Evolutionary conservation across 1,284 basidiomycete species (phyloP), one percentile per base, ranked within the genome.

Genomic region (Nidula niveotomentosa): DNA sequence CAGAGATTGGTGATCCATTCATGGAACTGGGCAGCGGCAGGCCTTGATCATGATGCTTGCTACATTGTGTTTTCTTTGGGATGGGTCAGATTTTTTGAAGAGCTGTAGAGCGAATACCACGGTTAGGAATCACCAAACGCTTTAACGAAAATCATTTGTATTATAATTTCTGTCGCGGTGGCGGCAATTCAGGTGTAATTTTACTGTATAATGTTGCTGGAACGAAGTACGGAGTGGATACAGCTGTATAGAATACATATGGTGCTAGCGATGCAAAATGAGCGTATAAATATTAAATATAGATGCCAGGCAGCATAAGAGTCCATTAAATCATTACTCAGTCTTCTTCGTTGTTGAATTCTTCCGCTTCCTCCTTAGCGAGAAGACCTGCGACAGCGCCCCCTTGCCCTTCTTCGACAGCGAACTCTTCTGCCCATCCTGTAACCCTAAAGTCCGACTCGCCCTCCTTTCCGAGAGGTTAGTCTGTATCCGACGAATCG

Each of bases 401-500:
- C 64, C 66, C 56, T 68, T 71, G 18, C 69, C 69, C 52, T 69
- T 69, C 48, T 51, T 58, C 30, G 63, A 56, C 13, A 57, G 41
- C 90, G 81, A 48, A 23, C 9, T 23, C 23, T 23, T 23, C 23
- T 3, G 23, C 23, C 23, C 23, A 23, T 23, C 23, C 23, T 23
- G 23, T 23, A 23, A 23, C 23, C 3, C 23, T 3, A 23, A 23
- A 23, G 23, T 23, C 23, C 23, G 23, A 23, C 23, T 52, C 65
- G 84, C 66, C 54, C 76, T 66, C 53, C 73, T 70, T 64, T 83
- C 83, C 2, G 87, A 89, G 30, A 90, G 66, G 60, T 87, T 84
- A 53, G 76, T 87, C 69, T 90, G 89, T 67, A 90, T 87, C 54
- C 89, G 74, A 55, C 79, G 78, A 64, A 90, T 84, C 53, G 88